Conservation (phyloP, 352 stramenopile species). For the Globisporangium barbulae region DNA sequence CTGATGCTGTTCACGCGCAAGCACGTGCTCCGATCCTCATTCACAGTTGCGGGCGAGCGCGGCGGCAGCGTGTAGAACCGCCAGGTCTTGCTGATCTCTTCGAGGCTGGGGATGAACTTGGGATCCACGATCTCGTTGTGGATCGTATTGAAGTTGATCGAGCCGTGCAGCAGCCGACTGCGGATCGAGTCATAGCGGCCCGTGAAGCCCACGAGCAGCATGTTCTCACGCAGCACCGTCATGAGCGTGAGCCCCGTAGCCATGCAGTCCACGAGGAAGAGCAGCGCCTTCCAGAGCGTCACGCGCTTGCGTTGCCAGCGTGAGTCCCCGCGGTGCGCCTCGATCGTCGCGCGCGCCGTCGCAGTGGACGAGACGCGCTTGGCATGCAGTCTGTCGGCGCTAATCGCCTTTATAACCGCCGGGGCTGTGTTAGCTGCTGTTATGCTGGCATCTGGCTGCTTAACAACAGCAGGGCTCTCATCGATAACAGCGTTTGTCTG, state of each 20-base stretch:
- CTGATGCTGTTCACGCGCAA: slow-evolving; percentile 30
- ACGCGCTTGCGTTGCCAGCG: slow-evolving; percentile 6
- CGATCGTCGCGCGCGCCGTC: neutral
- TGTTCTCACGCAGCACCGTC: slow-evolving; percentile 29
- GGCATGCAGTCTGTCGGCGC: neutral
- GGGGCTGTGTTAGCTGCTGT: neutral
- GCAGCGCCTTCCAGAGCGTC: slow-evolving; percentile 4
- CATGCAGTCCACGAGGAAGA: slow-evolving; percentile 14
- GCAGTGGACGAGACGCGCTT: neutral
- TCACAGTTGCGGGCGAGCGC: slow-evolving; percentile 20
- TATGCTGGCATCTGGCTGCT: neutral
- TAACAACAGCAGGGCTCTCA: neutral
- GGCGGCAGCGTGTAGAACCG: slow-evolving; percentile 28
- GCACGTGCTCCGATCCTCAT: slow-evolving; percentile 26
- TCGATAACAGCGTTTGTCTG: neutral
- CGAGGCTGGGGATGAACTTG: slow-evolving; percentile 27
- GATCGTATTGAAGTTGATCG: slow-evolving; percentile 46
- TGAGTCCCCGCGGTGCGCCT: slow-evolving; percentile 1
- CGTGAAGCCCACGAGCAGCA: slow-evolving; percentile 16
- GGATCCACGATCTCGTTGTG: slow-evolving; percentile 33
- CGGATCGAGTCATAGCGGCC: slow-evolving; percentile 20
- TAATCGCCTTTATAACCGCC: neutral
- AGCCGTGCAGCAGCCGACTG: slow-evolving; percentile 11
- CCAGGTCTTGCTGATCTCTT: slow-evolving; percentile 25
- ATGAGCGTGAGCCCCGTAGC: slow-evolving; percentile 26